Conservation (phyloP, 2,329 filamentous ascomycete species). For the Colletotrichum graminicola region DNA sequence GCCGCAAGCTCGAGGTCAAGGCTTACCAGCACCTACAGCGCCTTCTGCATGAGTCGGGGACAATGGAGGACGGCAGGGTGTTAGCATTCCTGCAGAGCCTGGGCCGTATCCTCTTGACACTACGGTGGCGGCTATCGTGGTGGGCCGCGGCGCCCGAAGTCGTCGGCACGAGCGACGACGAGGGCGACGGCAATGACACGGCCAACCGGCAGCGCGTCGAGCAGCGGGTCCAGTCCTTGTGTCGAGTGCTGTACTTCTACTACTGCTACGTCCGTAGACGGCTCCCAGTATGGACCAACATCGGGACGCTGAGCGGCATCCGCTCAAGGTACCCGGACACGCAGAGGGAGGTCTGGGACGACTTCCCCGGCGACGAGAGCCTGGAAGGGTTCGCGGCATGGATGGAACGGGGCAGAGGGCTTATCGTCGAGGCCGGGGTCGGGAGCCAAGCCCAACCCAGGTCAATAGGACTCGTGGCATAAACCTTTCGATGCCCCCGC, state of each 20-base stretch:
- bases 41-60: conserved; percentile 25
- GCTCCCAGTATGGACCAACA: conserved; percentile 53
- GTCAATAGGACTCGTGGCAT: conserved; percentile 16
- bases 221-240: conserved; percentile 55
- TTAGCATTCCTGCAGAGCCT: conserved; percentile 29
- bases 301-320: conserved; percentile 52
- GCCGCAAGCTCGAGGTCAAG: conserved; percentile 60
- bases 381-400: conserved; percentile 55
- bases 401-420: conserved; percentile 53
- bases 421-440: conserved; percentile 56
- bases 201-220: conserved; percentile 53
- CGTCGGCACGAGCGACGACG: conserved; percentile 45
- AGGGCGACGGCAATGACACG: conserved; percentile 46
- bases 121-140: conserved; percentile 60
- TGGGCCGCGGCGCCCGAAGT: conserved; percentile 56
- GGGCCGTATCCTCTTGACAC: conserved; percentile 49
- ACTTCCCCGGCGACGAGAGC: conserved; percentile 55
- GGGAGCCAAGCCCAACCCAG: conserved; percentile 38
- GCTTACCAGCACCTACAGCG: conserved; percentile 58
- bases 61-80: conserved; percentile 48
- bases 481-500: too few species aligned
- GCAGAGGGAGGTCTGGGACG: conserved; percentile 54
- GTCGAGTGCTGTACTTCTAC: conserved; percentile 59
- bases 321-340: conserved; percentile 57
- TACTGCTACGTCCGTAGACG: conserved; percentile 58